Base-by-base conservation (phyloP, 805 yeast species). In the Metschnikowia chrysomelidarum region DNA sequence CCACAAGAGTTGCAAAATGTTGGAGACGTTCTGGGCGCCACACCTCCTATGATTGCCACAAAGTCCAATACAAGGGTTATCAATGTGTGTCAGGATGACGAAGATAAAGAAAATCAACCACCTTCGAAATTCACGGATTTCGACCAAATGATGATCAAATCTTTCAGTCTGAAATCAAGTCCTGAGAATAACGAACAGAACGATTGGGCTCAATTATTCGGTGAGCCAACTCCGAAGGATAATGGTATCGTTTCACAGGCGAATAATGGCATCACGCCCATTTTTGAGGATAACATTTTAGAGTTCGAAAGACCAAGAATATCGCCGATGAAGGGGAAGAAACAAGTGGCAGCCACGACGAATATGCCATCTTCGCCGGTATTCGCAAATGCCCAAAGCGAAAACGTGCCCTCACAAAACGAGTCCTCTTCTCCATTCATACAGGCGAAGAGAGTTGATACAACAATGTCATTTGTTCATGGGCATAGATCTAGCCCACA, bases 61-160 rank as follows among this genome's bases (percentile, higher is more conserved):
- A 75, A 75, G 48, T 56, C 71, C 26, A 75, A 74, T 46, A 75
- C 80, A 3, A 63, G 78, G 25, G 66, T 75, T 15, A 75, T 75
- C 29, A 74, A 72, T 41, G 42, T 75, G n/a, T 74, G 70, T 38
- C 76, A 67, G 22, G 62, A 53, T 26, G 57, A 43, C 9, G 59
- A 53, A 11, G 56, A 56, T 32, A 56, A 56, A 36, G 60, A 56
- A 24, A 56, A 56, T 35, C 48, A 50, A 13, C 54, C 59, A 5
- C 60, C 60, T 0, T 15, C 24, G 14, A 29, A 30, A n/a, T 38
- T 35, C 19, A 39, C 41, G 9, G 55, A 54, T 9, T 51, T 56
- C 19, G 60, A 56, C 27, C 44, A 44, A 26, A 54, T 54, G 57
- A 49, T 56, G 38, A 50, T 41, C 19, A 50, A 43, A 19, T 56